Base-by-base conservation (phyloP, 1,284 basidiomycete genomes). In the Tilletia indica region DNA sequence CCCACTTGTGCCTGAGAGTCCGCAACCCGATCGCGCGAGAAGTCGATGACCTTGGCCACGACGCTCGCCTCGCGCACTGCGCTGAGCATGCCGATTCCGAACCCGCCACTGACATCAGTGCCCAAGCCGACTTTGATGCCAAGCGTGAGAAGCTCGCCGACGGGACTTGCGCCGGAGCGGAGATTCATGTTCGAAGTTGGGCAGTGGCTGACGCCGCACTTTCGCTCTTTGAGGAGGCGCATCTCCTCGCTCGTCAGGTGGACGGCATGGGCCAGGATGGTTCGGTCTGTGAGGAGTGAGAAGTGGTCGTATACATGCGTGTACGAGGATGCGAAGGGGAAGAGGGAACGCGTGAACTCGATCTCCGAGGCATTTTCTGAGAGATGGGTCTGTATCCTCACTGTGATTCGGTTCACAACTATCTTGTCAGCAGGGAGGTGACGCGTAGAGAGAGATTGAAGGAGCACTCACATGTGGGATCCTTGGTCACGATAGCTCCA, bases 321-420 rank as follows among this genome's bases (percentile, higher is more conserved):
- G 76, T 86, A 86, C 4, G 80, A 80, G 16, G 77, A 76, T 48
- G 77, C 75, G 39, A 79, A 80, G 2, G 86, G 85, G 85, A 94
- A 97, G 51, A 92, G 86, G 68, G 87, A 74, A 72, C 88, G 87
- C 2, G 91, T 91, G 77, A 88, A 89, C 38, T 85, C 87, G 73
- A 97, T 88, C 85, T 99, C 96, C 31, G 87, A 84, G 4, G 83
- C 85, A 83, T 94, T 97, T 86, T 99, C 96, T 34, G 91, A 90
- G 47, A 98, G 89, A 85, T 98, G 96, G 0, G 96, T 98, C 85
- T 99, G 95, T 68, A 97, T 91, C 56, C 89, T 88, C 48, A 98
- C 86, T 0, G 86, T 81, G 42, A 45, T 45, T 8, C 42, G 42
- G 14, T 89, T 34, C 3, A 6, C 21, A 12, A 14, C 56, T 31